Evolutionary conservation across 345 rosid species (phyloP), one percentile per base, ranked within the genome.

Genomic region (Viola odorata): DNA sequence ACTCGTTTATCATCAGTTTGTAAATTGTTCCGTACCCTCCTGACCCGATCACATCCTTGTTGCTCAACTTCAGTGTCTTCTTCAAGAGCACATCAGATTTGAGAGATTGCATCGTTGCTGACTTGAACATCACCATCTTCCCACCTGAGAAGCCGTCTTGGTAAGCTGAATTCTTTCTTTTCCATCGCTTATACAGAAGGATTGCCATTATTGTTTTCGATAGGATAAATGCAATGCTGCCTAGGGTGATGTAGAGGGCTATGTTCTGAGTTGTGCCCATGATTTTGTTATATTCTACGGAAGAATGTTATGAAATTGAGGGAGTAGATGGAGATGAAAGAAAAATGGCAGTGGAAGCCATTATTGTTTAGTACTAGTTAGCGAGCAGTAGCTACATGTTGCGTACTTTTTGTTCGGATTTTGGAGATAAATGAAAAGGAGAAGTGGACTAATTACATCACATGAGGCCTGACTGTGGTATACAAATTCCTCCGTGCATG

Each of bases 11-110:
- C 12, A 42, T 61, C 81, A 84, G 64, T 67, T 61, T 78, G 70
- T 89, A 85, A 37, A 92, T 96, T 1, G 88, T 87, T 53, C 98
- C 98, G 0, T 66, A 79, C 15, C 95, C 95, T 41, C 95, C 98
- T 0, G 83, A 78, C 0, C 98, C 96, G 13, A 89, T 81, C 59
- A 89, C 79, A 78, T 87, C 98, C 68, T 81, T 81, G 81, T 69
- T 85, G 69, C 74, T 84, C 67, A 85, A 40, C 62, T 87, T 89
- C 52, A 76, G 66, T 17, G 82, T 78, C 74, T 80, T 85, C 82
- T 85, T 80, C 73, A 87, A 55, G 62, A 91, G 60, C 54, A 74
- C 63, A 12, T 85, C 80, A 0, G 86, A 72, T 13, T 77, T 72
- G 6, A 89, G 65, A 55, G 92, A 82, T 53, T 73, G 82, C 65